Evolutionary conservation across 306 rosid species (phyloP).

Genomic region (Dryas alaskensis): DNA sequence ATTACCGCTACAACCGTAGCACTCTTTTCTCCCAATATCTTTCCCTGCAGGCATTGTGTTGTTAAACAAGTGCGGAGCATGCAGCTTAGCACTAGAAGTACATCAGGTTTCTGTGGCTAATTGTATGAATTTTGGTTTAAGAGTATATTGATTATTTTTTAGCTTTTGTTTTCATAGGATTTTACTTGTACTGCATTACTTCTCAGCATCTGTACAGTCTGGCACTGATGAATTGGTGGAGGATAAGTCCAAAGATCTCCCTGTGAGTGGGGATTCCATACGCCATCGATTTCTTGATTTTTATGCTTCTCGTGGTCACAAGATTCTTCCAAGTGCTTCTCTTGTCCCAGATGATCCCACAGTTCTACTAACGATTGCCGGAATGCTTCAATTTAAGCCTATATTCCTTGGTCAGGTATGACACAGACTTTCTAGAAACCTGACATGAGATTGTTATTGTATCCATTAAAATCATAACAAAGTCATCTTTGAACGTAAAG

Average conservation of each 20-base stretch:
- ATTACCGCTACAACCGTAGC: constrained; percentile 26
- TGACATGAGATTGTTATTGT: neutral
- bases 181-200: constrained; percentile 24
- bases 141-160: constrained; percentile 5
- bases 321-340: constrained; percentile 85
- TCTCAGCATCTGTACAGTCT: constrained; percentile 59
- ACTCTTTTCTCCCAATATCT: constrained; percentile 27
- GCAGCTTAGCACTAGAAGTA: constrained; percentile 36
- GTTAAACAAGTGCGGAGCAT: constrained; percentile 17
- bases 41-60: constrained; percentile 20
- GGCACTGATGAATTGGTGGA: constrained; percentile 36
- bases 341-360: constrained; percentile 93
- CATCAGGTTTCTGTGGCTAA: constrained; percentile 42
- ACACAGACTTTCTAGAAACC: neutral
- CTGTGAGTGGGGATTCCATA: constrained; percentile 70
- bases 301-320: constrained; percentile 83
- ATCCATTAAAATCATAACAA: neutral
- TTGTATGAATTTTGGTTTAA: constrained; percentile 22
- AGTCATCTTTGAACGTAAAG: neutral
- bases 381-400: constrained; percentile 97
- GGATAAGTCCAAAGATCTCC: constrained; percentile 36
- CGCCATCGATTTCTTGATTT: constrained; percentile 60
- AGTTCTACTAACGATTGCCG: constrained; percentile 88
- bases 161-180: constrained; percentile 16
- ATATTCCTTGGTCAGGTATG: constrained; percentile 81